Evolutionary conservation across 23 red algal genomes (phyloP).

Genomic region (Gracilaria vermiculophylla): DNA sequence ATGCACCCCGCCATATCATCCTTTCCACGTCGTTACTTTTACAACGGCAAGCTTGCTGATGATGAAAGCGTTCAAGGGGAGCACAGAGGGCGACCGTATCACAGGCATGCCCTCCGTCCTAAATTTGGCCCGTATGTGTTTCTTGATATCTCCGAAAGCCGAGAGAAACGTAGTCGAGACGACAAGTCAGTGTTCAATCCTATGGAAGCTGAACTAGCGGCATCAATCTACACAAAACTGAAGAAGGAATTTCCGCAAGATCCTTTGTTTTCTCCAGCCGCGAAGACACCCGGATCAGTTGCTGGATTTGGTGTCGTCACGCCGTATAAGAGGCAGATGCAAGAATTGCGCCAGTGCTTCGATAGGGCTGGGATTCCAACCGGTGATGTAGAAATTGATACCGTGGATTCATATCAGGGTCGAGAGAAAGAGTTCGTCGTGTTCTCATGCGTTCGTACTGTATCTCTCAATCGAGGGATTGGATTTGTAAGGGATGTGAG

Average conservation of each 20-base stretch:
- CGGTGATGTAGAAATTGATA: slow-evolving; percentile 83
- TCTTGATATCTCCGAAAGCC: slow-evolving; percentile 65
- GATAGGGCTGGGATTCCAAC: slow-evolving; percentile 66
- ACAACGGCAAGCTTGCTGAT: slow-evolving; percentile 71
- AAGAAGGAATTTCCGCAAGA: slow-evolving; percentile 67
- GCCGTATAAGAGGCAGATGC: slow-evolving; percentile 76
- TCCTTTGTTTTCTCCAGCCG: slow-evolving; percentile 51
- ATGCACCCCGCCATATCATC: slow-evolving; percentile 95
- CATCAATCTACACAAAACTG: slow-evolving; percentile 60
- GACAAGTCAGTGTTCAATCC: slow-evolving; percentile 68
- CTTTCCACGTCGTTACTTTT: slow-evolving; percentile 91
- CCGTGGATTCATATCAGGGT: slow-evolving; percentile 90
- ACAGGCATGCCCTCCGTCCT: slow-evolving; percentile 43
- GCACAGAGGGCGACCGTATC: slow-evolving; percentile 27
- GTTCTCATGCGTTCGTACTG: slow-evolving; percentile 87
- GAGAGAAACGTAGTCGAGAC: slow-evolving; percentile 52
- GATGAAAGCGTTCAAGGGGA: slow-evolving; percentile 59
- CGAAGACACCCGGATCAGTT: slow-evolving; percentile 40
- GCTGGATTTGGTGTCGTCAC: slow-evolving; percentile 75
- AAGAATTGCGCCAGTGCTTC: slow-evolving; percentile 63
- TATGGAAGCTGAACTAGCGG: slow-evolving; percentile 65
- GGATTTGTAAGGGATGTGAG: slow-evolving; percentile 95
- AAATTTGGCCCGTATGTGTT: slow-evolving; percentile 86
- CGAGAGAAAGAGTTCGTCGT: slow-evolving; percentile 93
- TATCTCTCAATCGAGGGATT: slow-evolving; percentile 69